phyloP scores from a whole-genome alignment of 768 basidiomycete species.

The Candolleomyces aberdarensis region DNA sequence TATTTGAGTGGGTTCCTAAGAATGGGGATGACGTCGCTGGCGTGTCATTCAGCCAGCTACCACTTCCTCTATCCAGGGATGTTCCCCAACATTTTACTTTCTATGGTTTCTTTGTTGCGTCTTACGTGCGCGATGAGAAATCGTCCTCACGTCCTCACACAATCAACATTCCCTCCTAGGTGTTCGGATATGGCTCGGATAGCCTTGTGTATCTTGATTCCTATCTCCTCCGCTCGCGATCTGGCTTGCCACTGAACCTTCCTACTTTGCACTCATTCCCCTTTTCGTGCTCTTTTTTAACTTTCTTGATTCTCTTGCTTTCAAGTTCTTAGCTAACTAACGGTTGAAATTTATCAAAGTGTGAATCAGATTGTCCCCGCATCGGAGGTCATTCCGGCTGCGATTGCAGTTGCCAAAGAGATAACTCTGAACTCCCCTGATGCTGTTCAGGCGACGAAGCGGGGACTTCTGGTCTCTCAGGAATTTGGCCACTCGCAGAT shows the following conservation, averaged over 20 bases:
- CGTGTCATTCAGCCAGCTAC: not conserved
- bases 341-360: constrained; percentile 29
- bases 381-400: constrained; percentile 53
- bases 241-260: no score
- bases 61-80: no score
- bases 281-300: not conserved
- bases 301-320: not conserved
- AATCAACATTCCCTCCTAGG: no score
- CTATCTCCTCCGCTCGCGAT: no score
- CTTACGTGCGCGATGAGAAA: not conserved
- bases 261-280: not conserved
- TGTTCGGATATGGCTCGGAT: no score
- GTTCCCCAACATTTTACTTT: no score
- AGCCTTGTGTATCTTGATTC: no score
- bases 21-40: not conserved
- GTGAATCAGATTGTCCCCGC: constrained; percentile 69
- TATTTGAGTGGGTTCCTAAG: not conserved
- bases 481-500: constrained; percentile 50
- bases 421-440: constrained; percentile 73
- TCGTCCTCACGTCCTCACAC: no score
- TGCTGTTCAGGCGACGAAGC: constrained; percentile 73
- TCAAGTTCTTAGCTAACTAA: no score
- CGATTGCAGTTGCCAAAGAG: constrained; percentile 56
- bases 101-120: not conserved
- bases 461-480: constrained; percentile 57